Base-by-base conservation (phyloP, 1,139 yeast species). In the Saccharomycopsis hybrid region DNA sequence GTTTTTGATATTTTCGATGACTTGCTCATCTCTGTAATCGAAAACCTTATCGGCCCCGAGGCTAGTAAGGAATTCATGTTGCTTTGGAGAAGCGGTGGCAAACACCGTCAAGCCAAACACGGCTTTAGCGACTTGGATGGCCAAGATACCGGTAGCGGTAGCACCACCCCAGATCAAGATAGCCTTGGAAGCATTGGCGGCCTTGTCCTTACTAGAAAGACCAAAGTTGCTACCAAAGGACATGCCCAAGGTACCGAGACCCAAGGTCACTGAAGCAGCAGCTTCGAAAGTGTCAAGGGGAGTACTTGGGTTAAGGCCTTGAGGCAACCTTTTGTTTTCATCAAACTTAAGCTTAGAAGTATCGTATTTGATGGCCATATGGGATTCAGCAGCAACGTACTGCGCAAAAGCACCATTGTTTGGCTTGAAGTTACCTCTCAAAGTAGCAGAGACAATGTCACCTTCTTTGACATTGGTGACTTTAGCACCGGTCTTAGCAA, bases 381-480 rank as follows among this genome's bases (percentile, higher is more conserved):
- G 57, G 3, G 74, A 70, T 50, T 70, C 69, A 33, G 68, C 74
- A 32, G 70, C 59, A 18, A 69, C 72, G 60, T 80, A 80, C 55
- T 82, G 79, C 42, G 82, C 77, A 61, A 80, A 82, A 1, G 78
- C 79, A 43, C 90, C 92, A 51, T 67, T 68, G 5, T 59, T 61
- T 4, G 72, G 60, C 7, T 59, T 60, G 48, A 62, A 65, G 52
- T 73, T 74, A 50, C 87, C 88, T 52, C 72, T 78, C n/a, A 71
- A 66, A 56, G 78, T 66, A 4, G 71, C 68, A 24, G 70, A 69
- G 11, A 80, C 82, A 18, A 63, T 60, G 55, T 82, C 86, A 48
- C 87, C 87, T 9, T 71, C 70, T 39, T 65, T 57, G 57, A 57
- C 47, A 30, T 51, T 41, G 13, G 62, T 64, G 11, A 80, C 85